A percentile compares a stretch with the other conserved stretches of the same genome.
phyloP scores from a whole-genome alignment of 2,329 filamentous ascomycete genomes.

The Thermothelomyces thermophilus region DNA sequence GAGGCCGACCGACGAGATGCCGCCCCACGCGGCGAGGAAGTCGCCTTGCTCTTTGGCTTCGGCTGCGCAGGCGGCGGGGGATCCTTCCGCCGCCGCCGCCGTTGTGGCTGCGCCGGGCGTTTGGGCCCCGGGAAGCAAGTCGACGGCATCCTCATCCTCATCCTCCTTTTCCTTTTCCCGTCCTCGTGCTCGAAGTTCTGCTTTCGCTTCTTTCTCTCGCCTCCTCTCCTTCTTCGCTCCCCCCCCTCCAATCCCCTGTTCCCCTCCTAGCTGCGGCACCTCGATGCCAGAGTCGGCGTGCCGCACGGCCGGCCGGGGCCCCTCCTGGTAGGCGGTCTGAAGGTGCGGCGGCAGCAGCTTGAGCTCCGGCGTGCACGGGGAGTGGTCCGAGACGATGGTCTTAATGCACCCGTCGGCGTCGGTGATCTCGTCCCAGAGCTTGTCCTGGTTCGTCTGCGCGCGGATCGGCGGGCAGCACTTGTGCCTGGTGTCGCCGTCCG shows the following conservation, averaged over 20 bases:
- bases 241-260: conserved; percentile 2
- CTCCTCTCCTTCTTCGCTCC: not conserved
- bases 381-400: conserved; percentile 93
- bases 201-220: conserved; percentile 12
- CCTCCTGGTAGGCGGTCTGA: conserved; percentile 27
- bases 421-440: conserved; percentile 76
- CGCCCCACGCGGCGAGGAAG: conserved; percentile 95
- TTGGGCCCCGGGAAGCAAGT: not conserved
- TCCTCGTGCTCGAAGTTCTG: not conserved
- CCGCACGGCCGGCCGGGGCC: conserved; percentile 30
- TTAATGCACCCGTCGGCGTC: conserved; percentile 70
- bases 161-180: too few species aligned
- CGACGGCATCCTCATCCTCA: conserved; percentile 19
- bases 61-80: not conserved
- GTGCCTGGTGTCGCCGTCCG: conserved; percentile 80
- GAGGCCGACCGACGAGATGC: conserved; percentile 88
- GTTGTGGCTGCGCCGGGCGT: not conserved
- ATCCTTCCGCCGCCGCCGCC: too few species aligned
- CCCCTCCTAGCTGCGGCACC: conserved; percentile 32
- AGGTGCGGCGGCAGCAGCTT: conserved; percentile 76
- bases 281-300: conserved; percentile 51
- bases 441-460: conserved; percentile 71
- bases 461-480: conserved; percentile 95
- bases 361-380: conserved; percentile 88
- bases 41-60: conserved; percentile 50